Base-by-base conservation (phyloP, 768 basidiomycete species). In the Tricholoma sp. region DNA sequence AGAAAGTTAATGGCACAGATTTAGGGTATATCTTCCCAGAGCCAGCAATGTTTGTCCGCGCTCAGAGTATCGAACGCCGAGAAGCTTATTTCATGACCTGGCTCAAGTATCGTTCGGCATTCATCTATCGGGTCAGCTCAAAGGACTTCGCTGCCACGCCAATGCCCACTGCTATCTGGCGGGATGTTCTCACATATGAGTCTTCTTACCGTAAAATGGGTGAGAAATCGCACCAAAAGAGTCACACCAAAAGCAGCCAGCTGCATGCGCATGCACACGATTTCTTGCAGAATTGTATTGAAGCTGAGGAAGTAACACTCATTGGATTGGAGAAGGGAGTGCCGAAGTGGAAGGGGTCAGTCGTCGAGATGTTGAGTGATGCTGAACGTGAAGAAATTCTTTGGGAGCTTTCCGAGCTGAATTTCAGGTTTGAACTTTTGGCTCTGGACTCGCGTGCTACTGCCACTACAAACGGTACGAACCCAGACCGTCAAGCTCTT, bases 321-420 rank as follows among this genome's bases (percentile, higher is more conserved):
- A 37, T 46, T 19, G 54, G 39, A 21, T 9, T 37, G 21, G 52
- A 53, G 22, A 41, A 12, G 2, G 49, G 29, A 9, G 14, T 18
- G 31, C 2, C 12, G 3, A 7, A 8, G n/a, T 55, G 54, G 41
- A 45, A 46, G 29, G 16, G 27, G 24, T 14, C 11, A 5, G 46
- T 47, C 22, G 16, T 47, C 11, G 2, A 19, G 27, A 39, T 46
- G 2, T 35, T 58, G 21, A 29, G 27, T n/a, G 14, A 52, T 39
- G 16, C 31, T 5, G 46, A 56, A 14, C 50, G 35, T 5, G 57
- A 61, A 22, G 53, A 62, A 32, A 54, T 69, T 41, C 21, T 66
- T 12, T 67, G 59, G 62, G 58, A 66, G 49, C 27, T 68, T 0
- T 55, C 54, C 1, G 60, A 69, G 41, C 55, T 63, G 6, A 62